These are phyloP conservation scores for Deinandra increscens DNA, from an alignment of 129 eudicot genomes.

Conservation along the genomic window DNA sequence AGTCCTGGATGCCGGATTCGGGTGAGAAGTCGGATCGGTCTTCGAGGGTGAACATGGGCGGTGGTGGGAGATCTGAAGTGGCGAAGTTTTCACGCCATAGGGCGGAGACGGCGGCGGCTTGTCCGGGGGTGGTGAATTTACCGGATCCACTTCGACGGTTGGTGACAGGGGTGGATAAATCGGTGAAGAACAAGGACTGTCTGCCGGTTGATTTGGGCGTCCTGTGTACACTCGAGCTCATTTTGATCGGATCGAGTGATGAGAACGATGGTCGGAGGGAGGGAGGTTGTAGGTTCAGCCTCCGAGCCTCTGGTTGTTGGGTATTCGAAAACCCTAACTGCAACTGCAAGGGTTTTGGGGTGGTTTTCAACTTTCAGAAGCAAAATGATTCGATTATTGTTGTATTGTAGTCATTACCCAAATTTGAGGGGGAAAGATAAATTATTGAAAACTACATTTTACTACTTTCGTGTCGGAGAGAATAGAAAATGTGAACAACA, in stretches of 20 bases:
- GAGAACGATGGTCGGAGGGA: neutral
- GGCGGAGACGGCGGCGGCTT: conserved; percentile 97
- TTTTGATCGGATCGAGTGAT: conserved; percentile 14
- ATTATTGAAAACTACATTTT: no score
- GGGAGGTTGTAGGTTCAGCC: neutral
- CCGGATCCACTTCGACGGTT: conserved; percentile 56
- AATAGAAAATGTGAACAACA: no score
- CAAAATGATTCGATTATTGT: no score
- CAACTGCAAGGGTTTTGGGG: no score
- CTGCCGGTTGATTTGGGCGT: conserved; percentile 80
- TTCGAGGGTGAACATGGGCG: conserved; percentile 81
- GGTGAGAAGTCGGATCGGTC: conserved; percentile 90
- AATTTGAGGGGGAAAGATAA: no score
- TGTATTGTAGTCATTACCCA: no score
- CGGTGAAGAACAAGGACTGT: conserved; percentile 75
- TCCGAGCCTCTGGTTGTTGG: neutral
- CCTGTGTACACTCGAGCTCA: conserved; percentile 55
- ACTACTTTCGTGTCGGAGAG: no score
- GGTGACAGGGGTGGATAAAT: conserved; percentile 77
- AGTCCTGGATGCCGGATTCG: conserved; percentile 71
- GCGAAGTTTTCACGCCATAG: conserved; percentile 95
- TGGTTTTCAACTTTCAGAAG: no score
- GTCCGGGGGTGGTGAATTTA: conserved; percentile 82
- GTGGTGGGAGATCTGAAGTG: conserved; percentile 90
- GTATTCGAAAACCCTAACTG: conserved; percentile 21